Conservation (phyloP, 2,329 filamentous ascomycete species). For the Pseudopithomyces maydicus region DNA sequence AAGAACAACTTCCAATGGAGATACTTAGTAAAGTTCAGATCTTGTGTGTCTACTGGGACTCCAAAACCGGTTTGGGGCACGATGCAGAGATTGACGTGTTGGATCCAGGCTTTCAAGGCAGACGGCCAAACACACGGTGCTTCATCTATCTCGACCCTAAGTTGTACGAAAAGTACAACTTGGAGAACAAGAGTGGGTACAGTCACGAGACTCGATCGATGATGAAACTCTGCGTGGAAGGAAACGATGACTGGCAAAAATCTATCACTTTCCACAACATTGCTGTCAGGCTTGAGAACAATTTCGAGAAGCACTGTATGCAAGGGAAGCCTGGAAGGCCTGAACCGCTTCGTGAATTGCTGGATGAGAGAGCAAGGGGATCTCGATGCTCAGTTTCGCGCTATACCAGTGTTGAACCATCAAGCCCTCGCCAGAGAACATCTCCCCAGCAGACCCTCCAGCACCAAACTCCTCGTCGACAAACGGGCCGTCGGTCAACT, state of each 20-base stretch:
- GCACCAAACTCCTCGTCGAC: neutral
- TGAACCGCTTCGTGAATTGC: constrained; percentile 11
- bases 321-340: constrained; percentile 12
- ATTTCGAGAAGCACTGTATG: constrained; percentile 14
- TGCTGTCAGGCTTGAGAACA: constrained; percentile 14
- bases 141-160: constrained; percentile 14
- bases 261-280: constrained; percentile 15
- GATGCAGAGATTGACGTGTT: constrained; percentile 12
- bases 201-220: constrained; percentile 18
- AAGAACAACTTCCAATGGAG: constrained; percentile 4
- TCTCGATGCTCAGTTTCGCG: neutral
- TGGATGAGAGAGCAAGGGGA: constrained; percentile 10
- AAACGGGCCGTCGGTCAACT: neutral
- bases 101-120: constrained; percentile 6
- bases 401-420: constrained; percentile 4
- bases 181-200: constrained; percentile 13
- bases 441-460: neutral
- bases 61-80: constrained; percentile 11
- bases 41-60: constrained; percentile 17
- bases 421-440: neutral
- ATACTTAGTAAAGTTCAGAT: constrained; percentile 15
- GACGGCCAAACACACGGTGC: constrained; percentile 8
- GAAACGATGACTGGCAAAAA: constrained; percentile 15
- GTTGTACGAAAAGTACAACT: constrained; percentile 6
- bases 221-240: constrained; percentile 13